Percentiles rank a stretch among this genome's conserved stretches.
Conservation (phyloP, 345 rosid genomes). For the Dimocarpus longan region DNA sequence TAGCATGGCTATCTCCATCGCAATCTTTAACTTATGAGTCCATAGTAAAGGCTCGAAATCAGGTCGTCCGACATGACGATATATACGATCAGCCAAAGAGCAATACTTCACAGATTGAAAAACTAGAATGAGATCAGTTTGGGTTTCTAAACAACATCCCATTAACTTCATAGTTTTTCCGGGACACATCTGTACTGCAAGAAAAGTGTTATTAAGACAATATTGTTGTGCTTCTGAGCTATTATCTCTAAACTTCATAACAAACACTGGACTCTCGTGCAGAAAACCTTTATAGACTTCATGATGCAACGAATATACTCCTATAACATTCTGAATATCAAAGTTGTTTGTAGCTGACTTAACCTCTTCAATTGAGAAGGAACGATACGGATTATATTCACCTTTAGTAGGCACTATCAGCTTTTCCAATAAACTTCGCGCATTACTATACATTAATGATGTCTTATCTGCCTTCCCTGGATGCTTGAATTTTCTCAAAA, state of each 20-base stretch:
- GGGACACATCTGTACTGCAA: conserved; percentile 22
- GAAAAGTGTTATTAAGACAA: conserved; percentile 16
- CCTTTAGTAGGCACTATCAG: conserved; percentile 16
- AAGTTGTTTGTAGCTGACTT: conserved; percentile 15
- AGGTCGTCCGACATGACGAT: neutral
- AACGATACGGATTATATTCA: conserved; percentile 13
- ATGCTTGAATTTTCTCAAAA: neutral
- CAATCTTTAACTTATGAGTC: conserved; percentile 29
- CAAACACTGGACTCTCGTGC: conserved; percentile 7
- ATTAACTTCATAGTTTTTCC: conserved; percentile 21
- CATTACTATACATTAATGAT: conserved; percentile 2
- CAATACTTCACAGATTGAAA: neutral
- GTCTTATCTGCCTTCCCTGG: neutral
- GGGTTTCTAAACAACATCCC: conserved; percentile 9
- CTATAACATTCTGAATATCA: neutral
- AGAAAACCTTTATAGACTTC: conserved; percentile 11
- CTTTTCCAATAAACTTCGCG: conserved; percentile 22
- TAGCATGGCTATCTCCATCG: conserved; percentile 26
- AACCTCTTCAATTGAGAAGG: conserved; percentile 23
- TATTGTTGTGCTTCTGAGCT: too few species aligned
- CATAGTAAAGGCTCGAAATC: conserved; percentile 18
- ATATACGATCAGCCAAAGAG: neutral
- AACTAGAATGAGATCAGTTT: neutral
- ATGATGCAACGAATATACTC: too few species aligned
- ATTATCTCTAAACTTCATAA: too few species aligned